Evolutionary conservation across 257 asterid species (phyloP), one percentile per base, ranked within the genome.

Genomic region (Ajuga chamaepitys): DNA sequence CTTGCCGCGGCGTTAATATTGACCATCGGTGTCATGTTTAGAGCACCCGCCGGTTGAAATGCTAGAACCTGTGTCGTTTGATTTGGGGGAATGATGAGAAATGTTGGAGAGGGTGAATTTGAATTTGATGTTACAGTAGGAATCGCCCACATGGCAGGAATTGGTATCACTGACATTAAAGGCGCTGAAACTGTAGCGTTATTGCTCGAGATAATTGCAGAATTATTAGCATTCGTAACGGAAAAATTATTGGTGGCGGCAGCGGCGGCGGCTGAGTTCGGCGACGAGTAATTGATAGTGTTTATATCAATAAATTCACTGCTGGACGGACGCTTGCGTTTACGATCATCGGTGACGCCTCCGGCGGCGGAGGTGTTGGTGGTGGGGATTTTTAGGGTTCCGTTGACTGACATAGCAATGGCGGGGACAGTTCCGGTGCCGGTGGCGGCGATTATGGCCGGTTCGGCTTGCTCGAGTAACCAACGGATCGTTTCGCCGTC

Each of bases 401-500:
- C 91, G 78, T 85, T 88, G 70, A 88, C 88, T 0, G 91, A 83
- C 48, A 65, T 76, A 59, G 95, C 89, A 25, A 87, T 84, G 32
- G 95, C 85, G 52, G 95, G 95, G 66, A 82, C 71, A 4, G 91
- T 86, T 2, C 91, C 91, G 1, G 91, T 84, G 0, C 95, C 89
- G 10, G 92, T 85, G 38, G 92, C 95, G 62, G 86, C 81, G 51
- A 82, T 74, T 77, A 78, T 85, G 32, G 94, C 74, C 0, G 94
- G 94, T 70, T 85, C 88, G 12, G 96, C 87, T 18, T 70, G 86
- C 35, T 88, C 83, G 37, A 88, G 45, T 26, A 88, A 80, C 95
- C 94, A 88, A 3, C 86, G 86, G 40, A 88, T 83, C 73, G 95
- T 88, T 66, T 88, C 91, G 37, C 95, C 94, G 64, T 85, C 95